Conservation (phyloP, 495 filamentous ascomycete genomes). For the Filosporella fistucella region DNA sequence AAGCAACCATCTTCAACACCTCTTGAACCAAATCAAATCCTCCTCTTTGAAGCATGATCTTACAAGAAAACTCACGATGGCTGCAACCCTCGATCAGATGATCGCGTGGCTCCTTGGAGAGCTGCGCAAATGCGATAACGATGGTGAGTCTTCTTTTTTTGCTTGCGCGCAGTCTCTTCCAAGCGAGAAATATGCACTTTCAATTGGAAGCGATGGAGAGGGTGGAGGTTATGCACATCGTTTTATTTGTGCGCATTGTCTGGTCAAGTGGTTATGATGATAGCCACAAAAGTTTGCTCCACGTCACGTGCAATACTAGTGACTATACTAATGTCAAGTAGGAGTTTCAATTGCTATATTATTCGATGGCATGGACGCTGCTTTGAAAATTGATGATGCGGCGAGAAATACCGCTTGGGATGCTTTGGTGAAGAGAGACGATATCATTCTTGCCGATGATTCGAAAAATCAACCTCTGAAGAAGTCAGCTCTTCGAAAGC, state of each 20-base stretch:
- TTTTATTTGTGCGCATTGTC: neutral
- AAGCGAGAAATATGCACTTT: neutral
- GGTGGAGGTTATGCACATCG: neutral
- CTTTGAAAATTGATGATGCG: neutral
- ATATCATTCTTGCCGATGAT: constrained; percentile 4
- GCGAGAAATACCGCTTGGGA: constrained; percentile 3
- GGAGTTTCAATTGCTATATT: constrained; percentile 11
- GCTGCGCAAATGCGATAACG: neutral
- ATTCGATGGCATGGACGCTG: neutral
- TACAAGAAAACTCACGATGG: constrained; percentile 44
- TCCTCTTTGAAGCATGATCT: constrained; percentile 7
- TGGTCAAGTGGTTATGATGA: neutral
- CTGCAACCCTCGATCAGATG: constrained; percentile 60
- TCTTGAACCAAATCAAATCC: neutral
- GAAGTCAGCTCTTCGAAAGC: neutral
- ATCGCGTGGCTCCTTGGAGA: constrained; percentile 52
- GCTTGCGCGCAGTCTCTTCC: neutral
- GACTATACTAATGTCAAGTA: neutral
- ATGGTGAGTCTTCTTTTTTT: constrained; percentile 1
- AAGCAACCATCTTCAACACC: too few species aligned
- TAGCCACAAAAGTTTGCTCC: neutral
- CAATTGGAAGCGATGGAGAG: neutral
- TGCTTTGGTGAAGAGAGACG: neutral
- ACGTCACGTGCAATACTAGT: neutral
- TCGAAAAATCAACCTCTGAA: neutral